These are phyloP conservation scores for Aspergillus cavernicola DNA, from an alignment of 495 filamentous ascomycete genomes.

Conservation along the genomic window DNA sequence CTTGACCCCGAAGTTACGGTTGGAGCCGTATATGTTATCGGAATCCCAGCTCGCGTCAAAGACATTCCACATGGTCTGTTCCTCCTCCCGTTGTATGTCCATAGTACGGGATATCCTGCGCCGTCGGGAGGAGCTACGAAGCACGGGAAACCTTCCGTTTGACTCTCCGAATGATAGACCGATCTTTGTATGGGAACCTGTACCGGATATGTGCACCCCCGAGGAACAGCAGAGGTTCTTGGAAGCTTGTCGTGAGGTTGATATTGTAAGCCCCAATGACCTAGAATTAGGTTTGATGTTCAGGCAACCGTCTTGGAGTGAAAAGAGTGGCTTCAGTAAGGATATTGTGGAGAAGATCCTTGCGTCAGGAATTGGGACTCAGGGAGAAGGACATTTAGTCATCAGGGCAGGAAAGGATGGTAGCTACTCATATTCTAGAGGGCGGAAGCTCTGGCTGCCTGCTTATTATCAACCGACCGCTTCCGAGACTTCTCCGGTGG, in stretches of 20 bases:
- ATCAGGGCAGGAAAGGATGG: conserved; percentile 57
- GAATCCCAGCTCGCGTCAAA: conserved; percentile 60
- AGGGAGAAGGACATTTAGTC: conserved; percentile 45
- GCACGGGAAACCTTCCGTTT: conserved; percentile 23
- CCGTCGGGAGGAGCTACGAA: conserved; percentile 36
- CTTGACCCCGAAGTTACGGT: conserved; percentile 76
- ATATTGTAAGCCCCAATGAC: conserved; percentile 88
- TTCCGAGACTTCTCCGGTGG: conserved; percentile 48
- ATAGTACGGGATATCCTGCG: conserved; percentile 61
- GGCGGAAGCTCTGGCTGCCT: conserved; percentile 45
- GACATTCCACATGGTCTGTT: conserved; percentile 87
- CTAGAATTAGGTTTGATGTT: conserved; percentile 80
- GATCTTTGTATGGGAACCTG: conserved; percentile 90
- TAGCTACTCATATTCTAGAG: conserved; percentile 47
- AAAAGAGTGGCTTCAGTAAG: conserved; percentile 42
- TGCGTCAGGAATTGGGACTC: conserved; percentile 43
- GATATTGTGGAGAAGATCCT: conserved; percentile 57
- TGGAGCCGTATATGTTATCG: conserved; percentile 59
- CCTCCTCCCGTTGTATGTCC: conserved; percentile 68
- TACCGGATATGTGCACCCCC: conserved; percentile 81
- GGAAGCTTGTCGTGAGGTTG: conserved; percentile 66
- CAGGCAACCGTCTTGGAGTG: conserved; percentile 52
- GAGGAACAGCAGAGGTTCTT: conserved; percentile 70
- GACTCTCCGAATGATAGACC: conserved; percentile 42
- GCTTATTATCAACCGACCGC: conserved; percentile 50